Evolutionary conservation across 1,284 basidiomycete species (phyloP), one percentile per base, ranked within the genome.

Genomic region (Kalmanozyma brasiliensis): DNA sequence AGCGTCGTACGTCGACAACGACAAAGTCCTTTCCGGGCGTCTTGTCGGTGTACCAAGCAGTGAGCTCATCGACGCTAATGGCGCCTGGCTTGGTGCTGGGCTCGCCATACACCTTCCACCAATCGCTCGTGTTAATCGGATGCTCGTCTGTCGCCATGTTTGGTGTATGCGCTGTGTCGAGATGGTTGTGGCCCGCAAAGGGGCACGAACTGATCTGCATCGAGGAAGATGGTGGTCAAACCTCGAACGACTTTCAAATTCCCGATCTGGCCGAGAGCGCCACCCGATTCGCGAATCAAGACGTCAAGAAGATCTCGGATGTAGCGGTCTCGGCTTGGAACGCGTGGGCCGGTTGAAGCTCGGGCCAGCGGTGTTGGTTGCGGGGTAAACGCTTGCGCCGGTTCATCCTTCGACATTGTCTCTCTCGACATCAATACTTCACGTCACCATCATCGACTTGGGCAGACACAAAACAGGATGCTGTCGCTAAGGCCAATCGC

Each of bases 1-100:
- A 62, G 23, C 75, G 52, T 17, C 75, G 38, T 22, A 77, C 75
- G 42, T 77, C 75, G 29, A 77, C 49, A 19, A 77, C 63, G 32
- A 74, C 47, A 51, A 70, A 77, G 49, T 73, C 65, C 30, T 46
- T 57, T 16, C 69, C 73, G 1, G 63, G 52, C 4, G 52, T 52
- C 45, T 68, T 61, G 42, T 52, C 35, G 24, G 32, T 13, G 19
- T 48, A 63, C 66, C 66, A 69, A 17, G 41, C 45, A 16, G 55
- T 60, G 35, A 69, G 59, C 41, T 69, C 60, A 29, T 69, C 66
- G 43, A 63, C 60, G 45, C 52, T 65, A 52, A 71, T 62, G 9
- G 47, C 41, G 20, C 67, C 71, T 8, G 62, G 60, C 45, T 66
- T 60, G 26, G 62, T 49, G 6, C 47, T 38, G 14, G 63, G 59